Conservation (phyloP, 139 green algal species). For the Chlorella sp. region DNA sequence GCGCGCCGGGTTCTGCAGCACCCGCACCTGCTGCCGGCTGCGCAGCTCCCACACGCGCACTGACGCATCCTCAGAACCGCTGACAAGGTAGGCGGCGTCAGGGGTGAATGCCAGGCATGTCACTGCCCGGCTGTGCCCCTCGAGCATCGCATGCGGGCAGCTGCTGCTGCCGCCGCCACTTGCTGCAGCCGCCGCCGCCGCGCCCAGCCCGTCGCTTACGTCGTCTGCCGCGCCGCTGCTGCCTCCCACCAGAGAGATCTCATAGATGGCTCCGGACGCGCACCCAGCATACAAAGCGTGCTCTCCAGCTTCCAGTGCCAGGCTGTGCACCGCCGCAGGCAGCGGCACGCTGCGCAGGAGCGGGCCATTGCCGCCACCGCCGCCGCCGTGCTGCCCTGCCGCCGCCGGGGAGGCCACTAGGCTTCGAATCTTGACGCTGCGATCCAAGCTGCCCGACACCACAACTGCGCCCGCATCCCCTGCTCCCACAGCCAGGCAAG, state of each 20-base stretch:
- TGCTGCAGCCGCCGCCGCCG: not conserved
- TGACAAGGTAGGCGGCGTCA: constrained; percentile 69
- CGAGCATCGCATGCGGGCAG: constrained; percentile 23
- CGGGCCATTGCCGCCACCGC: constrained; percentile 36
- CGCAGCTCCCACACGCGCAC: constrained; percentile 82
- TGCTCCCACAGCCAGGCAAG: constrained; percentile 60
- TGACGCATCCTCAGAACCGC: constrained; percentile 74
- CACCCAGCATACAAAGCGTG: constrained; percentile 80
- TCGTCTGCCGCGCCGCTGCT: not conserved
- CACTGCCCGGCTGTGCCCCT: constrained; percentile 66
- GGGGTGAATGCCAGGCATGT: constrained; percentile 60
- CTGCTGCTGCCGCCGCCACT: not conserved
- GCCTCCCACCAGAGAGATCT: constrained; percentile 62
- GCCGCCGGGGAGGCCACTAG: constrained; percentile 29
- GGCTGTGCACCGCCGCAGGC: constrained; percentile 61
- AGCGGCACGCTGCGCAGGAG: constrained; percentile 71
- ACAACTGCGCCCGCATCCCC: constrained; percentile 66
- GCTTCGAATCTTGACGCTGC: constrained; percentile 75
- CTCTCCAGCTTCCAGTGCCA: constrained; percentile 77
- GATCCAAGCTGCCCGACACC: constrained; percentile 77
- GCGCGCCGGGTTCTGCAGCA: constrained; percentile 60
- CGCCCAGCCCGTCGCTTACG: not conserved
- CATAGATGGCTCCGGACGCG: constrained; percentile 81
- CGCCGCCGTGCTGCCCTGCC: not conserved
- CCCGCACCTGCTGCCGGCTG: constrained; percentile 71